Evolutionary conservation across 257 asterid species (phyloP), one percentile per base, ranked within the genome.

Genomic region (Leonotis leonurus): DNA sequence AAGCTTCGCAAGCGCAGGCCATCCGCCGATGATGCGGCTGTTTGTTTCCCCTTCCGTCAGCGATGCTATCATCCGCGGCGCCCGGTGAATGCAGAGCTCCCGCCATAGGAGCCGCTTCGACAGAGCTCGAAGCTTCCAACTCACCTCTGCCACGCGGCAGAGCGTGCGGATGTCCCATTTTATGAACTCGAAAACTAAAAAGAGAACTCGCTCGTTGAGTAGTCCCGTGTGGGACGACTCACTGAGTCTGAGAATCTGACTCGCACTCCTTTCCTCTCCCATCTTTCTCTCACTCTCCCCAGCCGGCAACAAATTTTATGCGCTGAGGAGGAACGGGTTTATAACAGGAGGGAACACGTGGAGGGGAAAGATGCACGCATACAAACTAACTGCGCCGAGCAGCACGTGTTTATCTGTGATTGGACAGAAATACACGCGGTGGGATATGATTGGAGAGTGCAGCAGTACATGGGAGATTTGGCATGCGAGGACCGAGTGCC

Each of bases 1-100:
- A 3, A 90, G 77, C 78, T 88, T 90, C 8, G 98, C 89, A 60
- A 90, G 70, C 27, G 93, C 77, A 41, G 71, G 79, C 98, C 98
- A 90, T 0, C 89, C 96, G 0, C 88, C 96, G 27, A 69, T 67
- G 2, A 81, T 54, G 12, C 89, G 73, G 35, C 64, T 69, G 59
- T 25, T 76, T 5, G 79, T 55, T 0, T 62, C 51, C 37, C 80
- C 89, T 2, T 73, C 78, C 0, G 76, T 73, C 10, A 90, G 40
- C 11, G 89, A 36, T 1, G 77, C 27, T 18, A 67, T 62, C 86
- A 84, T 78, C 2, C 80, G 68, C 17, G 94, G 95, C 8, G 96
- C 96, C 20, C 86, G 77, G 73, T 77, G 52, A 9, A 72, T 59
- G 57, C 95, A 85, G 24, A 88, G 81, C 75, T 84, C 89, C 27